Evolutionary conservation across 2,329 filamentous ascomycete genomes (phyloP).

Genomic region (Neonectria neomacrospora): DNA sequence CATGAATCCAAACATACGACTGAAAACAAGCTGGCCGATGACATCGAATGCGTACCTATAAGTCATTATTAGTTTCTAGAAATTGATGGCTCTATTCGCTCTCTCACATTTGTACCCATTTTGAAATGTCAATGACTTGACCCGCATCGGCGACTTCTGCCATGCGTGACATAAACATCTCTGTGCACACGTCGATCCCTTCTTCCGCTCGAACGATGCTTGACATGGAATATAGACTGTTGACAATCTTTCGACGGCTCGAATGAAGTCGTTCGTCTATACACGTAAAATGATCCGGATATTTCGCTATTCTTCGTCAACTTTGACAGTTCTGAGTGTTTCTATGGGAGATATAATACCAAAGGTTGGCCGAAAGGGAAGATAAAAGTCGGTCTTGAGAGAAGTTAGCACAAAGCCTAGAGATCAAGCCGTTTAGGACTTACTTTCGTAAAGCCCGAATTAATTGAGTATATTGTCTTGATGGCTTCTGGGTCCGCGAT

Average conservation of each 20-base stretch:
- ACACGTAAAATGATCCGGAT: constrained; percentile 9
- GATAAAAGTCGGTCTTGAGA: constrained; percentile 14
- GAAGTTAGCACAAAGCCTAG: background rate
- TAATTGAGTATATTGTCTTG: constrained; percentile 8
- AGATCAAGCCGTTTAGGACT: no score
- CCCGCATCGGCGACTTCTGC: constrained; percentile 9
- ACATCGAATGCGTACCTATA: constrained; percentile 22
- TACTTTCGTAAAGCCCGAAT: constrained; percentile 2
- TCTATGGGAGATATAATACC: background rate
- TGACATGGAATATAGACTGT: constrained; percentile 16
- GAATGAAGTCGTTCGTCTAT: constrained; percentile 10
- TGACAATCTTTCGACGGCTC: constrained; percentile 10
- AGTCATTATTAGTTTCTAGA: background rate
- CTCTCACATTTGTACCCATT: constrained; percentile 18
- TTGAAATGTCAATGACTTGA: constrained; percentile 2
- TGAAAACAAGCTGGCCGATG: constrained; percentile 23
- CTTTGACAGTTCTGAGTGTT: no score
- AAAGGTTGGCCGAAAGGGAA: background rate
- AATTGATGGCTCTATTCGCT: no score
- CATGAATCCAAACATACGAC: constrained; percentile 22
- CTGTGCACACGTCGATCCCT: constrained; percentile 12
- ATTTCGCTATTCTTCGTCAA: background rate
- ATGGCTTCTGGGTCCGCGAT: constrained; percentile 16
- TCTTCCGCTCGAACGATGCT: constrained; percentile 12
- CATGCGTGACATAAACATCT: constrained; percentile 9